Percentiles rank a stretch among this genome's conserved stretches.
These are phyloP conservation scores for Pseudocercospora cruenta DNA, from an alignment of 2,329 filamentous ascomycete genomes.

Conservation along the genomic window DNA sequence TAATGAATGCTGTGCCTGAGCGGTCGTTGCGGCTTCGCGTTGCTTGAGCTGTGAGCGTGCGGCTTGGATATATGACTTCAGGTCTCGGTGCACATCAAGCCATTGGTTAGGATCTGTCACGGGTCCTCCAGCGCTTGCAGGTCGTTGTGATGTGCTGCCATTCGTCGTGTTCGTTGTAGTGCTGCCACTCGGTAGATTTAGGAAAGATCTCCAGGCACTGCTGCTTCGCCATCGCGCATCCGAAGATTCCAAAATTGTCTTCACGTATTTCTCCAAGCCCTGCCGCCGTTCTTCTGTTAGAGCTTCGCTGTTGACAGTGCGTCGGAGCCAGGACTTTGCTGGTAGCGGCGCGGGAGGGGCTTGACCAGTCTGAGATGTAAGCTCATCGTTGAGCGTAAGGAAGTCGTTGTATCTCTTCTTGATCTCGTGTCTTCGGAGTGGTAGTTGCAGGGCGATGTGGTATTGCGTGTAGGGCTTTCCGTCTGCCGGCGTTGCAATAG, in stretches of 20 bases:
- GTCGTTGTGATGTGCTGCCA: slow-evolving; percentile 15
- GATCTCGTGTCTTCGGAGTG: slow-evolving; percentile 73
- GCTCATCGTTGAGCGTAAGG: slow-evolving; percentile 63
- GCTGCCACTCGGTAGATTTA: slow-evolving; percentile 65
- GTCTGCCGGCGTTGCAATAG: slow-evolving; percentile 52
- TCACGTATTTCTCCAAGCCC: slow-evolving; percentile 72
- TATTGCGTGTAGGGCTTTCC: slow-evolving; percentile 74
- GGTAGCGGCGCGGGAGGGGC: slow-evolving; percentile 71
- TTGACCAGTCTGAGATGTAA: slow-evolving; percentile 63
- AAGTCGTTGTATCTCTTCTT: slow-evolving; percentile 87
- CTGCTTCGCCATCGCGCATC: slow-evolving; percentile 77
- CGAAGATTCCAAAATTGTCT: slow-evolving; percentile 70
- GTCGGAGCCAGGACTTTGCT: slow-evolving; percentile 75
- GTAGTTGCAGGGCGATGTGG: slow-evolving; percentile 76
- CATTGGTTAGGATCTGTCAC: slow-evolving; percentile 63
- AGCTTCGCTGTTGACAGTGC: slow-evolving; percentile 69
- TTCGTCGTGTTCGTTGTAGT: slow-evolving; percentile 41
- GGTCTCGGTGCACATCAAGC: slow-evolving; percentile 74
- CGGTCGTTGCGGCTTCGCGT: slow-evolving; percentile 64
- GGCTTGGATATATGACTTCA: slow-evolving; percentile 72
- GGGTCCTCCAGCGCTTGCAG: slow-evolving; percentile 38
- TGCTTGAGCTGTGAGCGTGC: slow-evolving; percentile 67
- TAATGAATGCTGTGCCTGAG: slow-evolving; percentile 61
- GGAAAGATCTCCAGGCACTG: slow-evolving; percentile 71
- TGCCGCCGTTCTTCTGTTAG: slow-evolving; percentile 71